A percentile compares a stretch with the other conserved stretches of the same genome.
Evolutionary conservation across 345 rosid species (phyloP).

Genomic region (Viola odorata): DNA sequence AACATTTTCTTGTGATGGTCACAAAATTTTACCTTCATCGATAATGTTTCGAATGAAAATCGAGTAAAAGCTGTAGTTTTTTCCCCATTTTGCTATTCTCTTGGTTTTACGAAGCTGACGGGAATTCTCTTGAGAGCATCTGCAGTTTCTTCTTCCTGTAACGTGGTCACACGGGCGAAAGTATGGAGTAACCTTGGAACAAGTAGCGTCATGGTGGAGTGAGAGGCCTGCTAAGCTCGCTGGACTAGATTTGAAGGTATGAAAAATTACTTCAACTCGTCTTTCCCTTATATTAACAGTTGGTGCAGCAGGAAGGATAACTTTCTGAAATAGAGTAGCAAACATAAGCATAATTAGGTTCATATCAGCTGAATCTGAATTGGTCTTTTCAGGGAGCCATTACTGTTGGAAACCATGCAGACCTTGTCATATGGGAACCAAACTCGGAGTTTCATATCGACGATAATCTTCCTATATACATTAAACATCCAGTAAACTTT

Average conservation of each 20-base stretch:
- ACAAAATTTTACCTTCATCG: background rate
- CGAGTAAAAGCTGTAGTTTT: too few species aligned
- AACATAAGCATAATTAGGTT: background rate
- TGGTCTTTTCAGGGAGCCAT: conserved; percentile 55
- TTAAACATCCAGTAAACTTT: conserved; percentile 69
- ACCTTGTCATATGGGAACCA: conserved; percentile 82
- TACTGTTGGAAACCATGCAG: conserved; percentile 72
- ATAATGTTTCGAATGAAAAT: too few species aligned
- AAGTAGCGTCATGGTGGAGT: conserved; percentile 83
- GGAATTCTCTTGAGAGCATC: conserved; percentile 27
- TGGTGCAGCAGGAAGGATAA: background rate
- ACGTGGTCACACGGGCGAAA: conserved; percentile 82
- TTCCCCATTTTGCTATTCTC: background rate
- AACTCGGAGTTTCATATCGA: conserved; percentile 54
- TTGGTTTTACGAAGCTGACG: conserved; percentile 16
- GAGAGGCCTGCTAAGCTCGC: conserved; percentile 86
- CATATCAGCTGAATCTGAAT: conserved; percentile 3
- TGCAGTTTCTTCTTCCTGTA: conserved; percentile 89
- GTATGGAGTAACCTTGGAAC: conserved; percentile 67
- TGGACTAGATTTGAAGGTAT: conserved; percentile 61
- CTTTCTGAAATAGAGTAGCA: background rate
- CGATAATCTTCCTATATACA: conserved; percentile 51
- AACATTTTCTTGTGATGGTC: background rate
- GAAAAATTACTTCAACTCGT: conserved; percentile 1
- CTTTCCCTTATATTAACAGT: background rate